phyloP scores from a whole-genome alignment of 495 filamentous ascomycete species.

The Jackrogersella multiformis region DNA sequence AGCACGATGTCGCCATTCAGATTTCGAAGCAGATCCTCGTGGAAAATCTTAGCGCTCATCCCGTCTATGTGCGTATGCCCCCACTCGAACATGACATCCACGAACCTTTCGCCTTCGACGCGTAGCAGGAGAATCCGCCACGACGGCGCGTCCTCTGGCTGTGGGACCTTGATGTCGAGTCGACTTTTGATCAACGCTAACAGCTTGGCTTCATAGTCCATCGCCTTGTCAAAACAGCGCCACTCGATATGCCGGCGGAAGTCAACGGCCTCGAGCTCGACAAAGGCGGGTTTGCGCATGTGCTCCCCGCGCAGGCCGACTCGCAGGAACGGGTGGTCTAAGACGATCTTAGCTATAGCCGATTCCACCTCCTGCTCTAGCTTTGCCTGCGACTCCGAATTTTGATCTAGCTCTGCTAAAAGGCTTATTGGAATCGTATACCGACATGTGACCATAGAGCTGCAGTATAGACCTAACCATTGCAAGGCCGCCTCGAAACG shows the following conservation, averaged over 20 bases:
- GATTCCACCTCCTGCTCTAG: conserved; percentile 29
- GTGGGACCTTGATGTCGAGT: conserved; percentile 41
- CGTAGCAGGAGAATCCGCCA: conserved; percentile 47
- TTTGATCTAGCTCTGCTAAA: not conserved
- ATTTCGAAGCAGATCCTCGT: conserved; percentile 43
- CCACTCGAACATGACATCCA: conserved; percentile 48
- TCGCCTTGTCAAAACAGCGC: not conserved
- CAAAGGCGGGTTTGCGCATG: conserved; percentile 42
- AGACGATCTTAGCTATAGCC: conserved; percentile 46
- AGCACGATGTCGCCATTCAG: conserved; percentile 19
- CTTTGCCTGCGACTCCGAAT: not conserved
- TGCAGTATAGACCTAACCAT: conserved; percentile 46
- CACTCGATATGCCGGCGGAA: conserved; percentile 46
- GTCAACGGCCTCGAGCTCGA: conserved; percentile 40
- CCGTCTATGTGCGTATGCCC: conserved; percentile 51
- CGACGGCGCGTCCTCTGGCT: conserved; percentile 37
- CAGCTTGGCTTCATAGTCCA: conserved; percentile 28
- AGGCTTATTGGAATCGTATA: conserved; percentile 37
- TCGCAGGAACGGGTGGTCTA: conserved; percentile 43
- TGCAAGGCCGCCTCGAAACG: conserved; percentile 42
- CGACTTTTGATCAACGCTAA: conserved; percentile 27
- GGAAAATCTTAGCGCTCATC: conserved; percentile 47
- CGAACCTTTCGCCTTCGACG: not conserved
- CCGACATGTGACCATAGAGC: conserved; percentile 48
- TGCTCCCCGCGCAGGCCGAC: conserved; percentile 47